Evolutionary conservation across 352 stramenopile genomes (phyloP).

Genomic region (Phytophthora kernoviae): DNA sequence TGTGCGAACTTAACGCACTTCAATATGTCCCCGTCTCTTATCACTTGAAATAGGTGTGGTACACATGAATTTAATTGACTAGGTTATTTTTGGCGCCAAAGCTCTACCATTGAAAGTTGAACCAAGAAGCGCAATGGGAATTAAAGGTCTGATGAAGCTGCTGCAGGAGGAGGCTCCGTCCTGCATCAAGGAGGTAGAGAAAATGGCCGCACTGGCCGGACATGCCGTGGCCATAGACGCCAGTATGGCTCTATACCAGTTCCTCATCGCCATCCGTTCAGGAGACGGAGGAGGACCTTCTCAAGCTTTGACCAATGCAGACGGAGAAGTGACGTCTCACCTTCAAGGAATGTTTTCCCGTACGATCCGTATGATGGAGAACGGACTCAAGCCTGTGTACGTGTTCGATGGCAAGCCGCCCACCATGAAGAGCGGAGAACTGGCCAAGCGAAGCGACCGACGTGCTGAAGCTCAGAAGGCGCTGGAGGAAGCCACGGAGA

Average conservation of each 20-base stretch:
- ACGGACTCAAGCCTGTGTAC: conserved; percentile 98
- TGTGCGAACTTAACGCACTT: too few relatives aligned
- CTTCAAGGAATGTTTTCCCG: conserved; percentile 98
- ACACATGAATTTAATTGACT: too few relatives aligned
- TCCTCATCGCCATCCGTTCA: conserved; percentile 93
- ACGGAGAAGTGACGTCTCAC: conserved; percentile 95
- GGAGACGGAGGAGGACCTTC: conserved; percentile 85
- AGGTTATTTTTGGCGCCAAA: conserved; percentile 4
- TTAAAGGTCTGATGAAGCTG: conserved; percentile 99
- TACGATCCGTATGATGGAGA: conserved; percentile 98
- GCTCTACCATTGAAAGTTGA: neutral
- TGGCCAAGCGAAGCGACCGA: conserved; percentile 93
- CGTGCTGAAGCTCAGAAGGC: conserved; percentile 88
- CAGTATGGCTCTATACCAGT: conserved; percentile 99
- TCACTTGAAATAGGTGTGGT: too few relatives aligned
- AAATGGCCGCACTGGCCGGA: conserved; percentile 94
- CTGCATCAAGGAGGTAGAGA: conserved; percentile 94
- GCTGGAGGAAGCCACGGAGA: conserved; percentile 87
- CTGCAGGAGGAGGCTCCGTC: conserved; percentile 97
- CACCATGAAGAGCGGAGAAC: conserved; percentile 96
- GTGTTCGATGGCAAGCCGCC: conserved; percentile 99
- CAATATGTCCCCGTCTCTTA: too few relatives aligned
- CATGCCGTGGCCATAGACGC: conserved; percentile 98
- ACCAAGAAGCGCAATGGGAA: conserved; percentile 90
- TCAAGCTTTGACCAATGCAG: conserved; percentile 97